These are phyloP conservation scores for Trypanosoma avium DNA, from an alignment of 208 protist species.

Conservation along the genomic window DNA sequence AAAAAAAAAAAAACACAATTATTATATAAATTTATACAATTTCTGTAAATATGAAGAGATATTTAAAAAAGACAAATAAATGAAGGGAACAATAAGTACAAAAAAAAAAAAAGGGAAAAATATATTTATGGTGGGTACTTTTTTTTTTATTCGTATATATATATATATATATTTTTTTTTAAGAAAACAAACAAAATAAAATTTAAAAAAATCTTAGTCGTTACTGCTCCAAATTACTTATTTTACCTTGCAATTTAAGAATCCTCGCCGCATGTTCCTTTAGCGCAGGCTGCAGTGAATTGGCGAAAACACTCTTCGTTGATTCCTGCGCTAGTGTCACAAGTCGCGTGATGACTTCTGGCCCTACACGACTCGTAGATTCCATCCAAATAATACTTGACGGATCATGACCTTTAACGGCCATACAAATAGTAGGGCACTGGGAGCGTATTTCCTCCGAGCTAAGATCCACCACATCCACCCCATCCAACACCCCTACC, in stretches of 20 bases:
- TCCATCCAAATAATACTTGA: slow-evolving; percentile 81
- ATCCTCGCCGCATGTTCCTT: slow-evolving; percentile 58
- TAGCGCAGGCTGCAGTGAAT: slow-evolving; percentile 39
- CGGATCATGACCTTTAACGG: slow-evolving; percentile 64
- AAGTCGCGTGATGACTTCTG: slow-evolving; percentile 51
- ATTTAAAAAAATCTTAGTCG: too few relatives aligned
- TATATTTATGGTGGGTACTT: too few relatives aligned
- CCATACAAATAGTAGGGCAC: slow-evolving; percentile 60
- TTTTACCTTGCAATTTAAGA: slow-evolving; percentile 39
- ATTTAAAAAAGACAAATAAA: neutral
- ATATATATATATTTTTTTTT: neutral
- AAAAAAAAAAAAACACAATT: neutral
- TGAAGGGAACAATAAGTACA: neutral
- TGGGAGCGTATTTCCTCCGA: slow-evolving; percentile 77
- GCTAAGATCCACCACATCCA: slow-evolving; percentile 75
- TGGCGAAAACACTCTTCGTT: slow-evolving; percentile 40
- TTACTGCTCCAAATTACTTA: slow-evolving; percentile 23
- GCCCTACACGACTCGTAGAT: slow-evolving; percentile 55
- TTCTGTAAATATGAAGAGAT: too few relatives aligned
- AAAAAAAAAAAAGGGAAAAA: slow-evolving; percentile 16
- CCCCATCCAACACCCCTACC: slow-evolving; percentile 65
- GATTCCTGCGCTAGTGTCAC: slow-evolving; percentile 55
- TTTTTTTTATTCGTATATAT: neutral
- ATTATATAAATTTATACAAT: too few relatives aligned
- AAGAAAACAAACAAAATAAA: too few relatives aligned